Conservation (phyloP, 805 yeast genomes). For the Teunomyces funiuensis region DNA sequence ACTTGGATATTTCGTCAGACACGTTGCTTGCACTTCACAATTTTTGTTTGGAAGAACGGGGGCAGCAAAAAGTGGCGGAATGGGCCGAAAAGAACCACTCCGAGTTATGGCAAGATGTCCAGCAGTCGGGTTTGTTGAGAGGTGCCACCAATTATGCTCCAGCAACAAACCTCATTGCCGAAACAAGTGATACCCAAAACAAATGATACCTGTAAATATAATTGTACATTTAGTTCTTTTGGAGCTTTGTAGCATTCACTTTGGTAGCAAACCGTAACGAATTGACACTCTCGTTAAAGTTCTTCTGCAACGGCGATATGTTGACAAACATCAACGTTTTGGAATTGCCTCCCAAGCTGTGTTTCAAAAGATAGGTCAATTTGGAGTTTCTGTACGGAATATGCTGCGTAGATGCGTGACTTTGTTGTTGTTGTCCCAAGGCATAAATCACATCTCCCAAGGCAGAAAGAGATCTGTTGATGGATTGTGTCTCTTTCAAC, state of each 20-base stretch:
- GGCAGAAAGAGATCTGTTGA: constrained; percentile 83
- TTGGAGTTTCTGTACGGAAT: constrained; percentile 71
- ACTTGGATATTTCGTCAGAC: constrained; percentile 42
- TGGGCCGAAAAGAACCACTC: constrained; percentile 35
- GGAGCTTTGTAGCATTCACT: constrained; percentile 55
- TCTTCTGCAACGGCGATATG: constrained; percentile 63
- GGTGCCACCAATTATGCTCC: constrained; percentile 31
- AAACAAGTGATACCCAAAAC: not conserved
- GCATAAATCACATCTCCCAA: constrained; percentile 88
- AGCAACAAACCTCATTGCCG: constrained; percentile 26
- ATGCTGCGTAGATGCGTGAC: constrained; percentile 38
- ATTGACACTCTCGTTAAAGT: constrained; percentile 75
- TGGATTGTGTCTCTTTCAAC: constrained; percentile 81
- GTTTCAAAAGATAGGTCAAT: constrained; percentile 78
- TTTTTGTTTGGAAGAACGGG: constrained; percentile 33
- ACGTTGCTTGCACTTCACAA: constrained; percentile 49
- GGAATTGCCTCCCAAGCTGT: constrained; percentile 80
- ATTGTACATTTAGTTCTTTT: constrained; percentile 1
- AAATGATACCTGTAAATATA: constrained; percentile 3
- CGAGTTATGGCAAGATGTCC: constrained; percentile 28
- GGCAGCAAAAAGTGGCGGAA: constrained; percentile 28
- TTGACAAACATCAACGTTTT: constrained; percentile 94
- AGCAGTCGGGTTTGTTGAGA: constrained; percentile 24
- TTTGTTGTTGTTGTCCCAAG: constrained; percentile 40
- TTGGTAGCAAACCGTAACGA: constrained; percentile 88